These are phyloP conservation scores for Ogataea nakhonphanomensis DNA, from an alignment of 805 yeast genomes.

Conservation along the genomic window DNA sequence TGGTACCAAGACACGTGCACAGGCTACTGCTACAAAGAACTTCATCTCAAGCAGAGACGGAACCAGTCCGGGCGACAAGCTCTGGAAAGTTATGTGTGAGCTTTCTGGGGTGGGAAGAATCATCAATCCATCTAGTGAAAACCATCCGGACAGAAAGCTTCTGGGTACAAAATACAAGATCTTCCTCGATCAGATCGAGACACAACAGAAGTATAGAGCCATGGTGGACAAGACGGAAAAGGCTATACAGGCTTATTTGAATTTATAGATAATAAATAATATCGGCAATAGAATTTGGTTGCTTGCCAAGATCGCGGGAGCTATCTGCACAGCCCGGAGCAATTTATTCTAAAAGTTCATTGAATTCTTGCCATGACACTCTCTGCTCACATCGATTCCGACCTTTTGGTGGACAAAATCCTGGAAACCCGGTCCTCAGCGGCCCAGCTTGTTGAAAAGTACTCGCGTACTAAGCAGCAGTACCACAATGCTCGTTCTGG, in stretches of 20 bases:
- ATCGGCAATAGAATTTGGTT: not conserved
- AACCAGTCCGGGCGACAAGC: conserved; percentile 47
- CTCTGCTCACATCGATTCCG: conserved; percentile 44
- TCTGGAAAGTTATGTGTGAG: conserved; percentile 85
- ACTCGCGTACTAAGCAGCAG: conserved; percentile 20
- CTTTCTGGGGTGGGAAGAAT: conserved; percentile 83
- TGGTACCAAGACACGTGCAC: conserved; percentile 54
- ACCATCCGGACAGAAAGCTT: conserved; percentile 64
- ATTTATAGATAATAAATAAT: conserved; percentile 14
- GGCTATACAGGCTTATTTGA: conserved; percentile 30
- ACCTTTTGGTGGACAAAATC: conserved; percentile 36
- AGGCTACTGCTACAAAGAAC: conserved; percentile 48
- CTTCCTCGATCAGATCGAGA: conserved; percentile 81
- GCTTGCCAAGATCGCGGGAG: conserved; percentile 1
- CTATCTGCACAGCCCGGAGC: conserved; percentile 5
- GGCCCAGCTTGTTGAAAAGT: conserved; percentile 16
- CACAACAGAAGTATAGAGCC: conserved; percentile 73
- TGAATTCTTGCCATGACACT: conserved; percentile 37
- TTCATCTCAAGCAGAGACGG: conserved; percentile 27
- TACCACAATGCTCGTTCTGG: conserved; percentile 12
- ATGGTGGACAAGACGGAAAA: conserved; percentile 52
- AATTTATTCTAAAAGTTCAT: not conserved
- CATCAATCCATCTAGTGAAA: conserved; percentile 59
- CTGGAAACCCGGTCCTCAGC: conserved; percentile 20
- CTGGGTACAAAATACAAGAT: conserved; percentile 78